A percentile compares a stretch with the other conserved stretches of the same genome.
Conservation (phyloP, 2,329 filamentous ascomycete species). For the Zymoseptoria pseudotritici region DNA sequence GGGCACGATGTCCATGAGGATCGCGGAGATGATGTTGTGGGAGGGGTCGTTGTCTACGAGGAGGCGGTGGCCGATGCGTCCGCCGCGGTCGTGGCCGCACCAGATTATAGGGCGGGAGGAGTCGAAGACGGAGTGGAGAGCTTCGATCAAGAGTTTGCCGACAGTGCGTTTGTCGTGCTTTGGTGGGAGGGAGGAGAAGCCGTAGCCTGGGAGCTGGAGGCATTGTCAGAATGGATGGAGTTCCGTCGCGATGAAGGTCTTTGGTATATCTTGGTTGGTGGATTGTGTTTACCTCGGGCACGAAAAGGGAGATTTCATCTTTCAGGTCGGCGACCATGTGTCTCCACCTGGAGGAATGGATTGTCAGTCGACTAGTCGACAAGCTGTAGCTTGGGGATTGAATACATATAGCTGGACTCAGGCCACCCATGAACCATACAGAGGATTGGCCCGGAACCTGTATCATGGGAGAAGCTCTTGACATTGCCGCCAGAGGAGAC, state of each 20-base stretch:
- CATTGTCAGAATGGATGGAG: no score
- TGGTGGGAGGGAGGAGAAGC: constrained; percentile 32
- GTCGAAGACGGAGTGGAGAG: constrained; percentile 30
- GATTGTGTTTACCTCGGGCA: constrained; percentile 32
- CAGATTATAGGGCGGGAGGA: constrained; percentile 35
- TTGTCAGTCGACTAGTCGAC: not conserved
- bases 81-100: constrained; percentile 45
- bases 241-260: not conserved
- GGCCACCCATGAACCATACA: constrained; percentile 43
- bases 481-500: constrained; percentile 25
- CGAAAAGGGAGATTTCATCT: constrained; percentile 37
- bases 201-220: constrained; percentile 39
- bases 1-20: constrained; percentile 45
- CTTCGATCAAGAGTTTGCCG: constrained; percentile 37
- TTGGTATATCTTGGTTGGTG: not conserved
- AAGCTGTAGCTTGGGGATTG: not conserved
- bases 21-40: constrained; percentile 33
- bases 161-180: constrained; percentile 34
- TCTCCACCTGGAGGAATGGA: constrained; percentile 19
- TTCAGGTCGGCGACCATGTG: constrained; percentile 34
- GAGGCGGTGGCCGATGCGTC: constrained; percentile 43
- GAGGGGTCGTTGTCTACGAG: constrained; percentile 34
- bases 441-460: constrained; percentile 31
- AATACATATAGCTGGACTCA: constrained; percentile 33
- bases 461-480: constrained; percentile 29